Conservation (phyloP, 352 stramenopile species). For the Phytophthora tentaculata region DNA sequence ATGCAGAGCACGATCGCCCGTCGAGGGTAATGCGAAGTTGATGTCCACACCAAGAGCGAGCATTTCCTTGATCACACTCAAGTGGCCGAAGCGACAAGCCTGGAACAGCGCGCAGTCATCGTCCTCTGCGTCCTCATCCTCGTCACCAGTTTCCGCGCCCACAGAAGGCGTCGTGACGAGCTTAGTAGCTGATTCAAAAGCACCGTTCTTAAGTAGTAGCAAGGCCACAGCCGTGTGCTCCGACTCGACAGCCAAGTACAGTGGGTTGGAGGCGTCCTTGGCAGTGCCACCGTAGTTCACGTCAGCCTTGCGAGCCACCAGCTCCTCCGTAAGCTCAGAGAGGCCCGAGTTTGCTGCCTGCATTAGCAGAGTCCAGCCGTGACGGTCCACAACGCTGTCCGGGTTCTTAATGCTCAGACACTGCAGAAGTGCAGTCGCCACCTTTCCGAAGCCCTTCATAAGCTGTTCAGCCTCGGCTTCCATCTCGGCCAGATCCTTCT, state of each 20-base stretch:
- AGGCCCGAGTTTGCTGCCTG: slow-evolving; percentile 83
- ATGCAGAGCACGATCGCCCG: slow-evolving; percentile 76
- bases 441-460: slow-evolving; percentile 65
- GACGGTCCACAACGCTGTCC: slow-evolving; percentile 66
- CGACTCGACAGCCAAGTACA: slow-evolving; percentile 80
- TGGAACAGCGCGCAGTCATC: slow-evolving; percentile 83
- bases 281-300: slow-evolving; percentile 63
- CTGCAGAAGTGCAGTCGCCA: slow-evolving; percentile 62
- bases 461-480: slow-evolving; percentile 73
- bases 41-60: slow-evolving; percentile 69
- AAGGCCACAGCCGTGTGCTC: slow-evolving; percentile 77
- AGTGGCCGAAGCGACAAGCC: slow-evolving; percentile 71
- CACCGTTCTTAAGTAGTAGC: slow-evolving; percentile 74
- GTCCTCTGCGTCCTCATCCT: slow-evolving; percentile 47
- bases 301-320: slow-evolving; percentile 58
- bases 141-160: slow-evolving; percentile 40
- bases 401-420: slow-evolving; percentile 41
- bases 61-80: slow-evolving; percentile 82
- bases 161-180: slow-evolving; percentile 59
- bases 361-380: slow-evolving; percentile 89
- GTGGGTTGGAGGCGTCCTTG: slow-evolving; percentile 58
- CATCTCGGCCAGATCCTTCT: slow-evolving; percentile 79
- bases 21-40: slow-evolving; percentile 69
- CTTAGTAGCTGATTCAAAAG: slow-evolving; percentile 67
- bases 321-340: slow-evolving; percentile 55